phyloP scores from a whole-genome alignment of 139 green algal species.

The Zygnema cylindricum region DNA sequence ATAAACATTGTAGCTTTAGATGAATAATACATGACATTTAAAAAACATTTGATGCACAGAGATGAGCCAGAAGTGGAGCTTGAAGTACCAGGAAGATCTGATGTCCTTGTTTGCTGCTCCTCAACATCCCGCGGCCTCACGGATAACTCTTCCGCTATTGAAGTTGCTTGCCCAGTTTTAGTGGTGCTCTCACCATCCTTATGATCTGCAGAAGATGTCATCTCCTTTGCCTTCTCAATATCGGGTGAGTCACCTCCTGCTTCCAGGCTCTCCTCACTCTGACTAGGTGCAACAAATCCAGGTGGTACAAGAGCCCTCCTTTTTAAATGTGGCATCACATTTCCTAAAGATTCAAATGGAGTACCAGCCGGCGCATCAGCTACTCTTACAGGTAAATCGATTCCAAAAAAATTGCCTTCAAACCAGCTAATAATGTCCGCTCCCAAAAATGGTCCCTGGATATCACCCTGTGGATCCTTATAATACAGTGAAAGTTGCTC shows the following conservation, averaged over 20 bases:
- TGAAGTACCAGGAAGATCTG: too few species aligned
- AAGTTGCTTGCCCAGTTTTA: too few species aligned
- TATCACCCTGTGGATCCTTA: slow-evolving; percentile 72
- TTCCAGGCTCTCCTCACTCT: not conserved
- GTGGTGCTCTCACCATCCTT: too few species aligned
- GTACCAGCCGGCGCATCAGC: not conserved
- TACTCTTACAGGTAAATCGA: slow-evolving; percentile 72
- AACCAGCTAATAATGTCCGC: slow-evolving; percentile 85
- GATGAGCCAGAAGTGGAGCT: too few species aligned
- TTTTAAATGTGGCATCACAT: slow-evolving; percentile 58
- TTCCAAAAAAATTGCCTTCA: slow-evolving; percentile 77
- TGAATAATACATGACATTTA: too few species aligned
- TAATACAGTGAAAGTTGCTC: slow-evolving; percentile 64
- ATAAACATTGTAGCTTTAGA: too few species aligned
- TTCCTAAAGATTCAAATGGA: slow-evolving; percentile 48
- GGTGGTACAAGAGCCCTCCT: slow-evolving; percentile 45
- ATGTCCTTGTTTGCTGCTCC: too few species aligned
- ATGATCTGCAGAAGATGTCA: too few species aligned
- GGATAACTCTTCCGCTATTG: too few species aligned
- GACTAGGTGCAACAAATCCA: slow-evolving; percentile 45
- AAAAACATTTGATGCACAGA: too few species aligned
- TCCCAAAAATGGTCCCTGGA: slow-evolving; percentile 81
- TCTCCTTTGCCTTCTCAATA: not conserved
- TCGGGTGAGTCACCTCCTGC: not conserved
- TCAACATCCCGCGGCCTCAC: too few species aligned